phyloP scores from a whole-genome alignment of 768 basidiomycete species.

The Lactarius psammicola region DNA sequence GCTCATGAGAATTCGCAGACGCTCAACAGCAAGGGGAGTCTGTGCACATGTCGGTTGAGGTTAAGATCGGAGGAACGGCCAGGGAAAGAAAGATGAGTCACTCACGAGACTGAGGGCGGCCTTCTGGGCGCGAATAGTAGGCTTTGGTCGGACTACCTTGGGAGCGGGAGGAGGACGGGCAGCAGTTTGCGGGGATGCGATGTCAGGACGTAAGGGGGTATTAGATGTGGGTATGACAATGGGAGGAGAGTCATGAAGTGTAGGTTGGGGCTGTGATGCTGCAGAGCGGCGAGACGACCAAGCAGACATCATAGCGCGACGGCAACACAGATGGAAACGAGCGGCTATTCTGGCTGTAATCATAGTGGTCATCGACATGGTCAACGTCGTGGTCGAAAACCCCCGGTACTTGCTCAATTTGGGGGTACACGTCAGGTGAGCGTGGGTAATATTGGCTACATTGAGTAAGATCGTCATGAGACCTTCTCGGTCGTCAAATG shows the following conservation, averaged over 20 bases:
- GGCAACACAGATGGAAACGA: constrained; percentile 32
- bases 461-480: background rate
- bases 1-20: constrained; percentile 69
- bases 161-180: constrained; percentile 72
- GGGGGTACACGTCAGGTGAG: background rate
- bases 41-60: constrained; percentile 34
- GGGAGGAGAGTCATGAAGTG: constrained; percentile 49
- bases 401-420: background rate
- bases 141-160: constrained; percentile 60
- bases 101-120: constrained; percentile 72
- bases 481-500: background rate
- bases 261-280: constrained; percentile 29
- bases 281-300: constrained; percentile 42
- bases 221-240: constrained; percentile 48
- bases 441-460: background rate
- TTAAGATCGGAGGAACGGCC: background rate
- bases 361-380: constrained; percentile 22
- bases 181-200: constrained; percentile 67
- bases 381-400: background rate
- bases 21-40: constrained; percentile 77
- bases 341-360: constrained; percentile 6
- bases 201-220: constrained; percentile 50
- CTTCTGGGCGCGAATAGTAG: constrained; percentile 66
- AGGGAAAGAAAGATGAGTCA: background rate
- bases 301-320: constrained; percentile 70